Conservation (phyloP, 176 grass and related monocot species). For the Avena sativa region DNA sequence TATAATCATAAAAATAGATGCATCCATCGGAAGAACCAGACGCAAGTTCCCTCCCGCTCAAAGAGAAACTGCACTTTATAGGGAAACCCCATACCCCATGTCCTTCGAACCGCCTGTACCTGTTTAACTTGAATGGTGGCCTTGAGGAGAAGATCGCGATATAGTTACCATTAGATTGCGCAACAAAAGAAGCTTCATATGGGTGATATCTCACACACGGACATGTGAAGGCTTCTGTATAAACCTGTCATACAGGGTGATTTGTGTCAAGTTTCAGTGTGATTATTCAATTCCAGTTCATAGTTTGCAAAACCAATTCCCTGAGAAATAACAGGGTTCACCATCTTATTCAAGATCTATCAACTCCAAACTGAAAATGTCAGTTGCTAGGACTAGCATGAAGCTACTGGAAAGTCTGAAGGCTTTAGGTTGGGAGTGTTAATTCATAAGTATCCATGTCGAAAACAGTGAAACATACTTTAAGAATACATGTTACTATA, state of each 20-base stretch:
- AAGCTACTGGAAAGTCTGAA: background rate
- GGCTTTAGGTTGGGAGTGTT: background rate
- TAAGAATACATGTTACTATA: background rate
- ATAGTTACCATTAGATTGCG: constrained; percentile 94
- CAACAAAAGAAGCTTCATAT: constrained; percentile 73
- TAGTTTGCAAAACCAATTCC: background rate
- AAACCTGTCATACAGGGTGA: constrained; percentile 55
- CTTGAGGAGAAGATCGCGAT: constrained; percentile 74
- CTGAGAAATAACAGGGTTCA: background rate
- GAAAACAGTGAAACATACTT: background rate
- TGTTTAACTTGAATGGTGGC: constrained; percentile 79
- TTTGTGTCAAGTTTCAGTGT: constrained; percentile 6
- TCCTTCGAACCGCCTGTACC: constrained; percentile 73
- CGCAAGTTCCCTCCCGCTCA: constrained; percentile 62
- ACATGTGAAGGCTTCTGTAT: constrained; percentile 89
- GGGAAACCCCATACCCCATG: constrained; percentile 93
- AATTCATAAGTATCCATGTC: background rate
- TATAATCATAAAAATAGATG: constrained; percentile 77
- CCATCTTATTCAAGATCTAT: background rate
- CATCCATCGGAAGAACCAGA: constrained; percentile 88
- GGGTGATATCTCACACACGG: constrained; percentile 89
- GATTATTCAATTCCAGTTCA: background rate
- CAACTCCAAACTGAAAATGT: background rate
- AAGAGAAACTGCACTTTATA: constrained; percentile 78
- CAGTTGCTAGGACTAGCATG: background rate